phyloP scores from a whole-genome alignment of 306 rosid genomes.

The Canavalia ensiformis region DNA sequence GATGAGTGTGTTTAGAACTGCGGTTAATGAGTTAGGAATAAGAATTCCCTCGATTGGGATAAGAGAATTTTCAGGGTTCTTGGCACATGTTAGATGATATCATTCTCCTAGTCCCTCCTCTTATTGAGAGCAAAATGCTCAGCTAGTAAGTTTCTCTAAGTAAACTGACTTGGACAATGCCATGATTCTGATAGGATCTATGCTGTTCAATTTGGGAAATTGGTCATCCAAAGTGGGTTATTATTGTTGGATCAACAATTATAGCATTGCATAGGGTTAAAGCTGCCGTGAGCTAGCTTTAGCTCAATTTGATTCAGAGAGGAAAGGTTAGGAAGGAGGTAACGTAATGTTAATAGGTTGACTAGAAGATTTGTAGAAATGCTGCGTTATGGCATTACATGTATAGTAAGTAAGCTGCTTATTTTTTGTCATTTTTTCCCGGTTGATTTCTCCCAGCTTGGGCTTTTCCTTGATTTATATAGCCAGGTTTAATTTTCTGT shows the following conservation, averaged over 20 bases:
- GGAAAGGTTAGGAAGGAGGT: conserved; percentile 6
- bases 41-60: neutral
- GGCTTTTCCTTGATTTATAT: neutral
- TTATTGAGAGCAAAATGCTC: neutral
- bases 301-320: neutral
- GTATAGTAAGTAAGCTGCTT: conserved; percentile 8
- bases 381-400: neutral
- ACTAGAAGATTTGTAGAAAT: conserved; percentile 15
- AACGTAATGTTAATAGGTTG: conserved; percentile 26
- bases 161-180: neutral
- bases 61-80: neutral
- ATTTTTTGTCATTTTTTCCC: neutral
- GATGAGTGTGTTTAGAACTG: too few species aligned
- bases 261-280: neutral
- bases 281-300: neutral
- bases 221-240: neutral
- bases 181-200: neutral
- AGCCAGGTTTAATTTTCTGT: neutral
- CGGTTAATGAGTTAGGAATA: neutral
- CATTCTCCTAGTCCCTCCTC: too few species aligned
- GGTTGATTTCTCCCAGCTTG: neutral
- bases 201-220: conserved; percentile 9
- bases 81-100: too few species aligned
- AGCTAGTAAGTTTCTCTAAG: neutral
- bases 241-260: conserved; percentile 4